Evolutionary conservation across 2,329 filamentous ascomycete species (phyloP).

Genomic region (Clonostachys chloroleuca): DNA sequence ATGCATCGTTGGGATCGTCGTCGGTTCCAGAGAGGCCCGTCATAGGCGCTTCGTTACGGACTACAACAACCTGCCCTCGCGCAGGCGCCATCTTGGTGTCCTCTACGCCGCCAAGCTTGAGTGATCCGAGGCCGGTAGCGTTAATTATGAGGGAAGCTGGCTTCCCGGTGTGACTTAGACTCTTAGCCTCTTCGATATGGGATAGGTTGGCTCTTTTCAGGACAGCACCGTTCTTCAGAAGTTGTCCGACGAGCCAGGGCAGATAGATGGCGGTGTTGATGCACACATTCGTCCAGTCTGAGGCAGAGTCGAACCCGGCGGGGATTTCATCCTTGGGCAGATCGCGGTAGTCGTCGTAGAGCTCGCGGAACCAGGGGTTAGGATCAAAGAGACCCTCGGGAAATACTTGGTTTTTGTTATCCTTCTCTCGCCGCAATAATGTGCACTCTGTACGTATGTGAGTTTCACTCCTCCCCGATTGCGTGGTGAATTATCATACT

Average conservation of each 20-base stretch:
- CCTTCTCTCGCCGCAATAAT: slow-evolving; percentile 28
- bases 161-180: slow-evolving; percentile 48
- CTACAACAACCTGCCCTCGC: slow-evolving; percentile 69
- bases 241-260: slow-evolving; percentile 64
- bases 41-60: slow-evolving; percentile 70
- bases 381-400: slow-evolving; percentile 29
- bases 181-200: slow-evolving; percentile 58
- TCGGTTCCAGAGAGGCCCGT: slow-evolving; percentile 65
- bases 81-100: slow-evolving; percentile 61
- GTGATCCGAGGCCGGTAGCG: slow-evolving; percentile 63
- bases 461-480: neutral
- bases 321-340: slow-evolving; percentile 53
- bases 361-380: slow-evolving; percentile 64
- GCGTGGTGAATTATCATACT: slow-evolving; percentile 22
- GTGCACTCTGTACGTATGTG: slow-evolving; percentile 23
- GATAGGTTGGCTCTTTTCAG: slow-evolving; percentile 45
- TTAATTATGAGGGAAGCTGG: slow-evolving; percentile 61
- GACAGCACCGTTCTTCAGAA: slow-evolving; percentile 53
- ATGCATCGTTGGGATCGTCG: slow-evolving; percentile 62
- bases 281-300: slow-evolving; percentile 62
- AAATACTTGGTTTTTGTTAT: slow-evolving; percentile 9
- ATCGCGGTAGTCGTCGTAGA: slow-evolving; percentile 65
- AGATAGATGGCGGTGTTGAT: slow-evolving; percentile 73
- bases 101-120: slow-evolving; percentile 63
- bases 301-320: slow-evolving; percentile 54